Evolutionary conservation across 1,284 basidiomycete genomes (phyloP), one percentile per base, ranked within the genome.

Genomic region (Laetiporus sulphureus): DNA sequence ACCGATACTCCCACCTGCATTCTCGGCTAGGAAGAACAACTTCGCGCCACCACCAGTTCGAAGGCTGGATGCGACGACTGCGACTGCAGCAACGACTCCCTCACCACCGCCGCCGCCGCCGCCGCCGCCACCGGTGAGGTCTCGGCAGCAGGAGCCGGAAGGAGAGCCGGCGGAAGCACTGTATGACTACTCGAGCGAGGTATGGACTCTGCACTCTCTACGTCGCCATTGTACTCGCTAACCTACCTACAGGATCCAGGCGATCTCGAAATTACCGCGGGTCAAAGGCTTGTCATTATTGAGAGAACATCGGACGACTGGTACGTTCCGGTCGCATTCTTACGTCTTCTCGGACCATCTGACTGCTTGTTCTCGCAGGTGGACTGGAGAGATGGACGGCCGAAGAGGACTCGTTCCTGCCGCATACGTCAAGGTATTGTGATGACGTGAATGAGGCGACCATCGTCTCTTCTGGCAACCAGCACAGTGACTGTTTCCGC

Each of bases 131-230:
- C 58, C 55, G 23, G 42, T 47, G 27, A 48, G 51, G 3, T 49
- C 43, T 21, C 57, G 68, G 47, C 60, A 68, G 27, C 68, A 73
- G 42, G 66, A 67, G 44, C 60, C 56, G 10, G 57, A 65, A 23
- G 84, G 81, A 8, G 82, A 85, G 47, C 88, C 84, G 84, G 85
- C 75, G 10, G 79, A 88, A 53, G 84, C 70, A 3, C 50, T 87
- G 59, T 89, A 89, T 56, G 83, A 85, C 47, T 89, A 85, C 61
- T 63, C 65, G 31, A 79, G 83, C 42, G 65, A 68, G 50, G 85
- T 87, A 49, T 24, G 30, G 24, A n/a, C n/a, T n/a, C n/a, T n/a
- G n/a, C n/a, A n/a, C n/a, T n/a, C n/a, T n/a, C n/a, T n/a, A n/a
- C n/a, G n/a, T n/a, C n/a, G n/a, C n/a, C n/a, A n/a, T n/a, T n/a